Evolutionary conservation across 2,329 filamentous ascomycete species (phyloP), one percentile per base, ranked within the genome.

Genomic region (Fusarium piperis): DNA sequence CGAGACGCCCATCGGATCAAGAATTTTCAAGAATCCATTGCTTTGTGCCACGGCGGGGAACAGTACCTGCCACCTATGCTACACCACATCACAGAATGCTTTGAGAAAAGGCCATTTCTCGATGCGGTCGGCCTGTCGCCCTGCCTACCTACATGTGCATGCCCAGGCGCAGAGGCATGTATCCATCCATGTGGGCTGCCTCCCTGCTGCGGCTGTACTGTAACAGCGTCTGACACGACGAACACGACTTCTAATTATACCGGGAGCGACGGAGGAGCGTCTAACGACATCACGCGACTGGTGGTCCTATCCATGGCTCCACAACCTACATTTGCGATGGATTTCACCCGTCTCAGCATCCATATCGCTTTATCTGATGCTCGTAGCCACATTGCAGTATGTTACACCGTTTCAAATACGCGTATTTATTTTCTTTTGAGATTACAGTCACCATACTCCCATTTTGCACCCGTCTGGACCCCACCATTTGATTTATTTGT

Each of bases 241-340:
- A 57, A 30, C 39, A 62, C 23, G 23, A 44, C 30, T 41, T 69
- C 39, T 59, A 46, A 59, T 69, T 62, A 52, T 56, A 70, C 48
- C 57, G 67, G 58, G 44, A 68, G 30, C 59, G 30, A 65, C 33
- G 65, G 56, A 28, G 48, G 33, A 52, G 65, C 58, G 35, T 57
- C 53, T 71, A 63, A 57, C 68, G 59, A 67, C 58, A 72, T 74
- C 71, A 76, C 64, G 65, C 67, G 74, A 73, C 62, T 66, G 59
- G 18, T 35, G 39, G 35, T 62, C 52, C 26, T 52, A 62, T 46
- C 20, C 52, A 64, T 46, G 55, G 52, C 61, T 64, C 71, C 61
- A 65, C 59, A 52, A n/a, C n/a, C n/a, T n/a, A n/a, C 35, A 48
- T 30, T 28, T 20, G 46, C 65, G 30, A 59, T 44, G 36, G 56